phyloP scores from a whole-genome alignment of 495 filamentous ascomycete genomes.

The Acidomyces sp. region DNA sequence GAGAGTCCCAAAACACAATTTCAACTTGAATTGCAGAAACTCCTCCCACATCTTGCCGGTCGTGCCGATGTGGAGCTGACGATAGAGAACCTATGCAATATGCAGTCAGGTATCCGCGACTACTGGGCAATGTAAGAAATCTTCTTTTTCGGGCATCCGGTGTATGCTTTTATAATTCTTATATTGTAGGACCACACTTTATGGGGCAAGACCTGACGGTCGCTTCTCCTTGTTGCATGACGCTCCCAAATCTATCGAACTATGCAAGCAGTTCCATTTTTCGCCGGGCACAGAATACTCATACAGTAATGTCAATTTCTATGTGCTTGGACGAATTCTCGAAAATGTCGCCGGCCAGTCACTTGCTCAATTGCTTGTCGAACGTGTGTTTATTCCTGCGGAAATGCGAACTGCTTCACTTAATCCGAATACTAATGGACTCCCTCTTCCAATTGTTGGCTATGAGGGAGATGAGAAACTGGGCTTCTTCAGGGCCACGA shows the following conservation, averaged over 20 bases:
- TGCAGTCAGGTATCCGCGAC: conserved; percentile 16
- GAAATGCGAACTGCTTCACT: conserved; percentile 10
- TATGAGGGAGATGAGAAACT: conserved; percentile 12
- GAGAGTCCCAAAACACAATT: neutral
- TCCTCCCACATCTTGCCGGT: conserved; percentile 2
- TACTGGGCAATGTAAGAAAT: conserved; percentile 10
- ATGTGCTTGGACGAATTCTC: conserved; percentile 2
- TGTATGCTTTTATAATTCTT: neutral
- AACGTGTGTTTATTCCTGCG: conserved; percentile 10
- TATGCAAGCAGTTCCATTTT: conserved; percentile 11
- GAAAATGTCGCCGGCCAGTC: conserved; percentile 10
- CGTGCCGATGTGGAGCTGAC: conserved; percentile 2
- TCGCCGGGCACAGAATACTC: conserved; percentile 7
- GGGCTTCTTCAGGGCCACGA: conserved; percentile 7
- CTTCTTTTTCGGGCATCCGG: neutral
- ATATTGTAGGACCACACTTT: conserved; percentile 6
- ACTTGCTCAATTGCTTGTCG: conserved; percentile 4
- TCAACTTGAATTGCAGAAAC: conserved; percentile 1
- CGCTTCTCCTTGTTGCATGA: conserved; percentile 9
- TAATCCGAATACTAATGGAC: conserved; percentile 1
- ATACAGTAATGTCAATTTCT: conserved; percentile 15
- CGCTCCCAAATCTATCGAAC: conserved; percentile 6
- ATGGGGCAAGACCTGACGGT: conserved; percentile 6
- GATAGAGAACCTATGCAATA: conserved; percentile 1
- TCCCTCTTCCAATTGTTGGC: conserved; percentile 10